phyloP scores from a whole-genome alignment of 768 basidiomycete genomes.

The Cubamyces sp. region DNA sequence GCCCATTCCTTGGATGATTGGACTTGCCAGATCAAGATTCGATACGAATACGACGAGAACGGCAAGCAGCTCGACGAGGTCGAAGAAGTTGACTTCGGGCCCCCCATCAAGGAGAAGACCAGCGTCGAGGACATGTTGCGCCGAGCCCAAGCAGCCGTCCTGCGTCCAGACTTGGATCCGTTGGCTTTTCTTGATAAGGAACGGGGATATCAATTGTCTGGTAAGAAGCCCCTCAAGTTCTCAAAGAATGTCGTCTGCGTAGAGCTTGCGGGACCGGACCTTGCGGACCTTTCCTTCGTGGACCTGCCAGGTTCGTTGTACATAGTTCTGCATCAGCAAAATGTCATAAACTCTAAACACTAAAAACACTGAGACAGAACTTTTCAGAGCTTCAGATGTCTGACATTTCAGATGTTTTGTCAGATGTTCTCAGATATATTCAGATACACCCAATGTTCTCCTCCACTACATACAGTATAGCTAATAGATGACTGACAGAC shows the following conservation, averaged over 20 bases:
- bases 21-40: conserved; percentile 46
- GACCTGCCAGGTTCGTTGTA: conserved; percentile 42
- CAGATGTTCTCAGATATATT: too few species aligned
- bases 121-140: conserved; percentile 57
- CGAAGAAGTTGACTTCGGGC: conserved; percentile 46
- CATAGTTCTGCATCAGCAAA: conserved; percentile 11
- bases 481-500: too few species aligned
- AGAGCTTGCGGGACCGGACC: conserved; percentile 34
- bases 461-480: too few species aligned
- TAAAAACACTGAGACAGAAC: too few species aligned
- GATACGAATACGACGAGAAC: conserved; percentile 41
- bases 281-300: conserved; percentile 39
- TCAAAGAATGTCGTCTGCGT: conserved; percentile 37
- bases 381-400: too few species aligned
- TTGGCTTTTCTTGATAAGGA: too few species aligned
- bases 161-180: too few species aligned
- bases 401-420: too few species aligned
- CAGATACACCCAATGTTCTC: too few species aligned
- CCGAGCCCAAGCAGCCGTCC: conserved; percentile 63
- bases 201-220: conserved; percentile 47
- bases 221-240: conserved; percentile 28
- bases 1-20: conserved; percentile 30
- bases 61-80: conserved; percentile 35
- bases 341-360: too few species aligned
- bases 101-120: conserved; percentile 41